These are phyloP conservation scores for Talaromyces adpressus DNA, from an alignment of 495 filamentous ascomycete genomes.

Conservation along the genomic window DNA sequence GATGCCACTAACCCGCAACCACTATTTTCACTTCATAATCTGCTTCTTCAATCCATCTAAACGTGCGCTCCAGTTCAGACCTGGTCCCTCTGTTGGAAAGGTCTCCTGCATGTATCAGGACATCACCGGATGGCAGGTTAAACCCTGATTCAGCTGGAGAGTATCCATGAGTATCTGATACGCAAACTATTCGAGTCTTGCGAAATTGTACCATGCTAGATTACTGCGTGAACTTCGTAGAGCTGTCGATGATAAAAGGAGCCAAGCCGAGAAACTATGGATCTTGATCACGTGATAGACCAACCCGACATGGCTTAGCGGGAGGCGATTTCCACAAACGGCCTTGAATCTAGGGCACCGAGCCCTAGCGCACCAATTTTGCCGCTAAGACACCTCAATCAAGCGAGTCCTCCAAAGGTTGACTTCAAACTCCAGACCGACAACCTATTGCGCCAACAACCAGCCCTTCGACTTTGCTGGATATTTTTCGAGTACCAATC, in stretches of 20 bases:
- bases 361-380: conserved; percentile 11
- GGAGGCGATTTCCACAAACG: not conserved
- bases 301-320: not conserved
- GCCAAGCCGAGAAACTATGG: not conserved
- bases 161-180: conserved; percentile 56
- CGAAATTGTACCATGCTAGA: conserved; percentile 13
- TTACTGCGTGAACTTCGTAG: not conserved
- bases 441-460: conserved; percentile 11
- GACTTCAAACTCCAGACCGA: conserved; percentile 8
- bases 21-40: conserved; percentile 53
- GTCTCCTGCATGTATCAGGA: conserved; percentile 56
- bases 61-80: conserved; percentile 43
- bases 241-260: not conserved
- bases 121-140: conserved; percentile 50
- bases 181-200: conserved; percentile 52
- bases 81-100: conserved; percentile 51
- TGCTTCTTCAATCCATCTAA: conserved; percentile 49
- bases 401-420: conserved; percentile 9
- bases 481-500: conserved; percentile 30
- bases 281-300: not conserved
- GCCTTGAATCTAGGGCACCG: conserved; percentile 1
- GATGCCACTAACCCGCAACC: conserved; percentile 42
- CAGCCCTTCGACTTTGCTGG: conserved; percentile 28
- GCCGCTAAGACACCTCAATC: conserved; percentile 10
- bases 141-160: conserved; percentile 43